Percentiles rank a stretch among this genome's conserved stretches.
These are phyloP conservation scores for Stylosanthes scabra DNA, from an alignment of 331 rosid species.

Conservation along the genomic window DNA sequence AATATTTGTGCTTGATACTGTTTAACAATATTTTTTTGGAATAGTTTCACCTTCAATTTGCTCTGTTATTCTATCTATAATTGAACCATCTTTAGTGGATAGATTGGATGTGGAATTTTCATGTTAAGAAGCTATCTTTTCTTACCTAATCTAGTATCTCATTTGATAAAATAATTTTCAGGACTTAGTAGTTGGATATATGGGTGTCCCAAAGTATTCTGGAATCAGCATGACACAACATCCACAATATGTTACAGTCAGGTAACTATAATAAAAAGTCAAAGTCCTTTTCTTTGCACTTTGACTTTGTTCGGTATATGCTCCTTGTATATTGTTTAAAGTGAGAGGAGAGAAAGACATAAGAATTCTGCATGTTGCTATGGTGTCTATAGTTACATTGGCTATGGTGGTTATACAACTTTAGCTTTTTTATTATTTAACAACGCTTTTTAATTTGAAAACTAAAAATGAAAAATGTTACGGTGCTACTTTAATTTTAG, in stretches of 20 bases:
- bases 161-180: slow-evolving; percentile 37
- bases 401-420: no score
- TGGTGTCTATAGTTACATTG: no score
- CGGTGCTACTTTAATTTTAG: no score
- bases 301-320: neutral
- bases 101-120: slow-evolving; percentile 26
- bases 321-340: neutral
- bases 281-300: neutral
- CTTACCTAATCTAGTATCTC: neutral
- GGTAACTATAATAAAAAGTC: slow-evolving; percentile 51
- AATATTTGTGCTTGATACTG: slow-evolving; percentile 17
- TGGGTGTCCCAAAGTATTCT: slow-evolving; percentile 97
- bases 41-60: slow-evolving; percentile 13
- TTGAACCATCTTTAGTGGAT: slow-evolving; percentile 24
- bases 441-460: no score
- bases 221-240: slow-evolving; percentile 96
- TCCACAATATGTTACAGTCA: slow-evolving; percentile 96
- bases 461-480: no score
- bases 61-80: neutral
- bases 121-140: slow-evolving; percentile 26
- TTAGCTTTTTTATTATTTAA: no score
- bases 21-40: neutral
- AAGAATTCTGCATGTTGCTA: no score
- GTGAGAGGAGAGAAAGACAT: no score
- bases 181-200: slow-evolving; percentile 97